These are phyloP conservation scores for Sclerotinia minor DNA, from an alignment of 2,329 filamentous ascomycete species.

Conservation along the genomic window DNA sequence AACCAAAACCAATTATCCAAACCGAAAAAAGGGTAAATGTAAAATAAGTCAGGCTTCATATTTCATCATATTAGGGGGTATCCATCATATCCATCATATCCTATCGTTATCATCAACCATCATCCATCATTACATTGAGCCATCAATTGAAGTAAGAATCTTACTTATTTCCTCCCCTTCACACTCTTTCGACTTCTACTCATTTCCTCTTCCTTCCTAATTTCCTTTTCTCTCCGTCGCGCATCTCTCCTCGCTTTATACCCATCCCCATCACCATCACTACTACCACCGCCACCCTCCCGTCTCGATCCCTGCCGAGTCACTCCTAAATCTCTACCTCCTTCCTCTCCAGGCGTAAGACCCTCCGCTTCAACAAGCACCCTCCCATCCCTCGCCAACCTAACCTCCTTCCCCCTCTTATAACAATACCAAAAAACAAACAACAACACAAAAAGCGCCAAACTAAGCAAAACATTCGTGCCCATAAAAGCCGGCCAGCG, in stretches of 20 bases:
- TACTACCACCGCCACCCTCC: background rate
- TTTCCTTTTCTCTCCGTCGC: slow-evolving; percentile 19
- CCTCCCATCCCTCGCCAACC: slow-evolving; percentile 52
- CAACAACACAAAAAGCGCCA: slow-evolving; percentile 79
- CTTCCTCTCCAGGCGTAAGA: slow-evolving; percentile 28
- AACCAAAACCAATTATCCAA: too few species aligned
- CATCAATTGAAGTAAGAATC: too few species aligned
- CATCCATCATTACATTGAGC: background rate
- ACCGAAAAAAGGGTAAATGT: background rate
- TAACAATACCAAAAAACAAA: slow-evolving; percentile 98
- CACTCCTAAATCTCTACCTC: slow-evolving; percentile 1
- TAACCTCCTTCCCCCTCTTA: slow-evolving; percentile 85
- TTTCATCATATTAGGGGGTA: slow-evolving; percentile 7
- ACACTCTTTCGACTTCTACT: slow-evolving; percentile 12
- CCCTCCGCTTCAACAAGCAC: slow-evolving; percentile 14
- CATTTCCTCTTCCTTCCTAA: slow-evolving; percentile 14
- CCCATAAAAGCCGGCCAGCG: slow-evolving; percentile 90
- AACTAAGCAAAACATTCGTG: slow-evolving; percentile 86
- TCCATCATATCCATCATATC: slow-evolving; percentile 9
- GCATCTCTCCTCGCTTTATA: slow-evolving; percentile 25
- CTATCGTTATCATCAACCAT: slow-evolving; percentile 1
- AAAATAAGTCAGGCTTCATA: background rate
- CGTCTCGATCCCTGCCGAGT: slow-evolving; percentile 2
- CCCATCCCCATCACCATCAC: slow-evolving; percentile 5
- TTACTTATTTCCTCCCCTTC: slow-evolving; percentile 2